Evolutionary conservation across 2,329 filamentous ascomycete species (phyloP).

Genomic region (Colletotrichum agaves): DNA sequence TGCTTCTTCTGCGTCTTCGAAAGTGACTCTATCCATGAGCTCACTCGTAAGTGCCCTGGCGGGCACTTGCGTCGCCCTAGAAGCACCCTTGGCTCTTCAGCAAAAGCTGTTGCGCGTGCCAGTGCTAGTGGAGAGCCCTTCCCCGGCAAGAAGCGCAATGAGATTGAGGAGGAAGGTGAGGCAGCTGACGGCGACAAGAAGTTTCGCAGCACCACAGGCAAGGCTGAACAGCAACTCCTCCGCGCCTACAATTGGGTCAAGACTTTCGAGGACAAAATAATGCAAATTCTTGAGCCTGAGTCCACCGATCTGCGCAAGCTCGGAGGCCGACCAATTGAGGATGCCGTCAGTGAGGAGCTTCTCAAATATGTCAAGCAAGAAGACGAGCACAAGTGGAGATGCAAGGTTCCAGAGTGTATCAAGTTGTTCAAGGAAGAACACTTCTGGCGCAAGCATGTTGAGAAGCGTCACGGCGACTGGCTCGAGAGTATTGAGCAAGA

Average conservation of each 20-base stretch:
- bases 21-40: conserved; percentile 94
- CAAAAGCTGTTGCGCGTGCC: conserved; percentile 85
- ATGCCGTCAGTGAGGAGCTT: conserved; percentile 88
- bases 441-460: conserved; percentile 98
- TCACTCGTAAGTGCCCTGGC: conserved; percentile 94
- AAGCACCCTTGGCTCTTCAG: conserved; percentile 83
- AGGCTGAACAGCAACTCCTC: conserved; percentile 90
- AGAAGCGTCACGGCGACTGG: conserved; percentile 95
- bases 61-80: conserved; percentile 95
- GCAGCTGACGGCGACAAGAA: conserved; percentile 78
- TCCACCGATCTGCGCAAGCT: conserved; percentile 89
- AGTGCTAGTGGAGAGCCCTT: conserved; percentile 86
- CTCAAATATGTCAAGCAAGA: conserved; percentile 93
- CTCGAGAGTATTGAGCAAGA: conserved; percentile 82
- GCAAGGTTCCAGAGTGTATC: conserved; percentile 94
- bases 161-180: conserved; percentile 71
- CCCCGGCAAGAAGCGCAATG: conserved; percentile 81
- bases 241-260: conserved; percentile 99
- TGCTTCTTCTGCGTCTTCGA: conserved; percentile 99
- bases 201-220: conserved; percentile 74
- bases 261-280: conserved; percentile 96
- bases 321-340: conserved; percentile 86
- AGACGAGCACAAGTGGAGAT: conserved; percentile 96
- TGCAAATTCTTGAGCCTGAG: conserved; percentile 91
- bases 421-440: conserved; percentile 98